Conservation (phyloP, 148 eudicot genomes). For the Amaranthus hypochondriacus region DNA sequence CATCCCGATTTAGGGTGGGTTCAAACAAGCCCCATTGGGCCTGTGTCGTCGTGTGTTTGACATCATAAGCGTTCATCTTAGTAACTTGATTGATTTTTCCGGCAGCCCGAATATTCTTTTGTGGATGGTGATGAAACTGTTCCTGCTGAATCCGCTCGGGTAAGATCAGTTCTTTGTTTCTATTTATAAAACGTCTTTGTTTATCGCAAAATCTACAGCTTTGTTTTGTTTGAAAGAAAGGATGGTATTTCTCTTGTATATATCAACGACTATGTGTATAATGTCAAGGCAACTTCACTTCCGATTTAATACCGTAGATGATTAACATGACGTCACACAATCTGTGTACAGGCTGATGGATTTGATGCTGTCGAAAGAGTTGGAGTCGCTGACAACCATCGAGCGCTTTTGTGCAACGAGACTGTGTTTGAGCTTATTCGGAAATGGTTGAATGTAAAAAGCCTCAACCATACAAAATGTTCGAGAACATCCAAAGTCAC, state of each 20-base stretch:
- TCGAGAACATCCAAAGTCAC: conserved; percentile 51
- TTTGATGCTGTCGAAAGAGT: conserved; percentile 68
- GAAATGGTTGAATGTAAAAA: conserved; percentile 65
- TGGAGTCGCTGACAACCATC: conserved; percentile 54
- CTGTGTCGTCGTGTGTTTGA: no score
- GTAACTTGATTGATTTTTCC: conserved; percentile 7
- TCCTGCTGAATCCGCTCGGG: conserved; percentile 80
- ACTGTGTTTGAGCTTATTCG: conserved; percentile 51
- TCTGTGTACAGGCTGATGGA: conserved; percentile 59
- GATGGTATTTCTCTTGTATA: neutral
- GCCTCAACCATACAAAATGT: conserved; percentile 22
- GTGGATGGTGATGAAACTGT: conserved; percentile 98
- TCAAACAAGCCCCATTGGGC: no score
- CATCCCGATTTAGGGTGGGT: no score
- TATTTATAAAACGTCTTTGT: neutral
- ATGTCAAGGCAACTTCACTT: no score
- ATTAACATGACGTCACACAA: neutral
- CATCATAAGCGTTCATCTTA: neutral
- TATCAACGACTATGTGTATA: no score
- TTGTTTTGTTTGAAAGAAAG: neutral
- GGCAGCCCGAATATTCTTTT: conserved; percentile 68
- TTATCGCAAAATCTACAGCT: neutral
- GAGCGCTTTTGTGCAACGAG: conserved; percentile 52
- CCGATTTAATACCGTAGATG: neutral
- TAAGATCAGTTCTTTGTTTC: conserved; percentile 18